These are phyloP conservation scores for Alternaria angustiovoidea DNA, from an alignment of 2,329 filamentous ascomycete genomes.

Conservation along the genomic window DNA sequence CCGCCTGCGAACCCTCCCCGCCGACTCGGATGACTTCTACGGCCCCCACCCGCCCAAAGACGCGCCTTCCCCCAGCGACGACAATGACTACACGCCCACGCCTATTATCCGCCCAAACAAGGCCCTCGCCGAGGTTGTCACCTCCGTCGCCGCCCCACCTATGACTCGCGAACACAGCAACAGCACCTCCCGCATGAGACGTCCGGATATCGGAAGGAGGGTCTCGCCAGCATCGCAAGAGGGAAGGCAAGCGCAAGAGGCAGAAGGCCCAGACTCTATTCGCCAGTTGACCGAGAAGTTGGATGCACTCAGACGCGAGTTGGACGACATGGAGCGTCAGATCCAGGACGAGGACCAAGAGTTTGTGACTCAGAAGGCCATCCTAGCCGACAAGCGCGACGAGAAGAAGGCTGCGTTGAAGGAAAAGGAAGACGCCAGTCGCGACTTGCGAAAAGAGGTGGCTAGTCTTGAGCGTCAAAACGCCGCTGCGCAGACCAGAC, in stretches of 20 bases:
- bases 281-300: constrained; percentile 83
- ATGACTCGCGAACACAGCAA: constrained; percentile 72
- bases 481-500: constrained; percentile 79
- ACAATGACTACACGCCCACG: constrained; percentile 59
- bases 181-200: constrained; percentile 62
- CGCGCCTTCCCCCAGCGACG: constrained; percentile 39
- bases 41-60: constrained; percentile 62
- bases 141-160: constrained; percentile 67
- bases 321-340: constrained; percentile 77
- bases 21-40: constrained; percentile 55
- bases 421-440: constrained; percentile 90
- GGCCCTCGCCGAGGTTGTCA: constrained; percentile 65
- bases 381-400: constrained; percentile 78
- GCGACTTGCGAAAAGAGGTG: constrained; percentile 82
- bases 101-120: constrained; percentile 63
- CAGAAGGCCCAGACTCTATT: constrained; percentile 58
- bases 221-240: constrained; percentile 72
- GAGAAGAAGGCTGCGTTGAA: constrained; percentile 78
- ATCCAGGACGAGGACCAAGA: constrained; percentile 68
- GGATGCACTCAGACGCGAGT: constrained; percentile 81
- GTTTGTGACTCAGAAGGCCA: constrained; percentile 54
- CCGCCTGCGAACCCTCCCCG: constrained; percentile 74
- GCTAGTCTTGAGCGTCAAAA: constrained; percentile 82
- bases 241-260: constrained; percentile 47
- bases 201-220: constrained; percentile 76